These are phyloP conservation scores for Trichoderma sp. DNA, from an alignment of 2,329 filamentous ascomycete genomes.

Conservation along the genomic window DNA sequence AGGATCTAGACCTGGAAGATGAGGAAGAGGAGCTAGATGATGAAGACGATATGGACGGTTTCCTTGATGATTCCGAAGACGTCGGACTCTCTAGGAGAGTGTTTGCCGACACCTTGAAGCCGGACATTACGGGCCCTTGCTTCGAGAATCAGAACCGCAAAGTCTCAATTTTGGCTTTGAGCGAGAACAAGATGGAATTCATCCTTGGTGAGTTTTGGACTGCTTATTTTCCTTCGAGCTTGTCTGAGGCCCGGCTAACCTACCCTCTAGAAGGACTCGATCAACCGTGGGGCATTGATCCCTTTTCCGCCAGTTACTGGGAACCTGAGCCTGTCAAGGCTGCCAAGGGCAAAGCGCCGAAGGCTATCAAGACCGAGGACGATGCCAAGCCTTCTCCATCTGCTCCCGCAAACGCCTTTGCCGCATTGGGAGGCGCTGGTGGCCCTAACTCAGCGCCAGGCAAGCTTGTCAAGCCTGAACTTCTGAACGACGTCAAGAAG, in stretches of 20 bases:
- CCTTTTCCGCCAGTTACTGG: slow-evolving; percentile 86
- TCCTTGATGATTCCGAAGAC: slow-evolving; percentile 86
- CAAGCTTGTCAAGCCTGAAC: slow-evolving; percentile 45
- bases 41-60: slow-evolving; percentile 85
- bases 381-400: slow-evolving; percentile 41
- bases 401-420: slow-evolving; percentile 43
- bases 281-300: slow-evolving; percentile 68
- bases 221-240: no score
- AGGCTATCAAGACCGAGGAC: slow-evolving; percentile 28
- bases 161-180: slow-evolving; percentile 52
- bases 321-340: slow-evolving; percentile 42
- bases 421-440: slow-evolving; percentile 37
- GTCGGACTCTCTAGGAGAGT: slow-evolving; percentile 55
- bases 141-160: slow-evolving; percentile 67
- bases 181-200: slow-evolving; percentile 72
- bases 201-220: slow-evolving; percentile 60
- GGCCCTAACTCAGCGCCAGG: slow-evolving; percentile 29
- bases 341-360: slow-evolving; percentile 19
- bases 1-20: slow-evolving; percentile 69
- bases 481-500: slow-evolving; percentile 47
- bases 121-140: slow-evolving; percentile 76
- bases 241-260: slow-evolving; percentile 20
- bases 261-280: slow-evolving; percentile 49
- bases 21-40: slow-evolving; percentile 71
- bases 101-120: slow-evolving; percentile 71